Evolutionary conservation across 2,329 filamentous ascomycete species (phyloP).

Genomic region (Cercospora janseana): DNA sequence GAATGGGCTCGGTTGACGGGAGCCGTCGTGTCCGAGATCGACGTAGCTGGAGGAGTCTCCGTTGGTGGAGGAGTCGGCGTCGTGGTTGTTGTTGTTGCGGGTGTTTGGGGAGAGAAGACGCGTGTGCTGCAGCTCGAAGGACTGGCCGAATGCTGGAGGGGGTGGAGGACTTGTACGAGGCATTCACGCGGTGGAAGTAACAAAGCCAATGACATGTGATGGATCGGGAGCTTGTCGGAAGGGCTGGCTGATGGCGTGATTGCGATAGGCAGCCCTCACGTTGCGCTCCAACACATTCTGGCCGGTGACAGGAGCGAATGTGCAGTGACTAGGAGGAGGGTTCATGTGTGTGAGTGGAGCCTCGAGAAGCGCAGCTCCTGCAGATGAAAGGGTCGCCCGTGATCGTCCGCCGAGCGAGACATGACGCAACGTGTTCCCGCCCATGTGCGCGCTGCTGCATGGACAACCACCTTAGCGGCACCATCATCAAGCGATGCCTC

Average conservation of each 20-base stretch:
- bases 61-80: conserved; percentile 26
- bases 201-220: conserved; percentile 2
- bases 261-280: not conserved
- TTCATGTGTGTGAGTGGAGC: not conserved
- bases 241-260: conserved; percentile 3
- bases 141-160: conserved; percentile 6
- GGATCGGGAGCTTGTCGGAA: not conserved
- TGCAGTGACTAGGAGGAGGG: too few species aligned
- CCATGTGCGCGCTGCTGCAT: too few species aligned
- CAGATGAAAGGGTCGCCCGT: too few species aligned
- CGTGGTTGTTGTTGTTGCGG: conserved; percentile 27
- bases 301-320: conserved; percentile 1
- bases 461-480: too few species aligned
- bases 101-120: conserved; percentile 25
- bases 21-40: conserved; percentile 33
- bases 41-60: conserved; percentile 34
- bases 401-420: too few species aligned
- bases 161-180: conserved; percentile 23
- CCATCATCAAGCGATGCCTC: too few species aligned
- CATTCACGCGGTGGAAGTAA: conserved; percentile 30
- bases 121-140: conserved; percentile 17
- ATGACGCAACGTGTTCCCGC: too few species aligned
- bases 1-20: conserved; percentile 36
- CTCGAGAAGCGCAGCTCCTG: not conserved
- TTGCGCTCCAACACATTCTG: not conserved